Base-by-base conservation (phyloP, 345 rosid species). In the Punica granatum region DNA sequence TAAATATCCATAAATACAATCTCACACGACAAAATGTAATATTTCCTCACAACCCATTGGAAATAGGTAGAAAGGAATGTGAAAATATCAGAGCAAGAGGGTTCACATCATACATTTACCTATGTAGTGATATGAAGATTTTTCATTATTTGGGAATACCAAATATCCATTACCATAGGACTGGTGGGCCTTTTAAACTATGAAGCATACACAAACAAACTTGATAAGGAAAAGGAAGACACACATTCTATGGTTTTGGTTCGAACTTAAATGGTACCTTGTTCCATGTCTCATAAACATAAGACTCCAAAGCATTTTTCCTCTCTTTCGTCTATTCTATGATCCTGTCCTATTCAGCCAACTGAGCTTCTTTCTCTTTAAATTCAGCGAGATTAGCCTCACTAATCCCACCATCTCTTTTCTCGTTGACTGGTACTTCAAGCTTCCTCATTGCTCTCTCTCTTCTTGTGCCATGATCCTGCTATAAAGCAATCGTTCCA, bases 271-370 rank as follows among this genome's bases (percentile, higher is more conserved):
- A 11, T 30, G 23, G n/a, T 79, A 82, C 89, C 86, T 80, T 85
- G 73, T 72, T 79, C 25, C 89, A 86, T 54, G 67, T 82, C 34
- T 85, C 89, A 72, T 85, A 85, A 69, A 85, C 89, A 54, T 78
- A 85, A 0, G 89, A 82, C 77, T 85, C 89, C 80, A 85, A 73
- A 32, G 85, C 79, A 75, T 85, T 85, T 69, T 77, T 85, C 70
- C 61, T 73, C 42, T 85, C 81, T 72, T 85, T 85, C n/a, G 86
- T 84, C 63, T 75, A 83, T 73, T 85, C 89, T 44, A 76, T 74
- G 41, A 66, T 70, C 77, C 64, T 72, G 64, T 85, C 89, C 56
- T 77, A 85, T 67, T 78, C 72, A 51, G 85, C 78, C 72, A 82
- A 67, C 67, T 69, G 76, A 71, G 61, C 39, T 79, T 85, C 89